phyloP scores from a whole-genome alignment of 108 stramenopile genomes.

The Pseudonitzschia pungens region DNA sequence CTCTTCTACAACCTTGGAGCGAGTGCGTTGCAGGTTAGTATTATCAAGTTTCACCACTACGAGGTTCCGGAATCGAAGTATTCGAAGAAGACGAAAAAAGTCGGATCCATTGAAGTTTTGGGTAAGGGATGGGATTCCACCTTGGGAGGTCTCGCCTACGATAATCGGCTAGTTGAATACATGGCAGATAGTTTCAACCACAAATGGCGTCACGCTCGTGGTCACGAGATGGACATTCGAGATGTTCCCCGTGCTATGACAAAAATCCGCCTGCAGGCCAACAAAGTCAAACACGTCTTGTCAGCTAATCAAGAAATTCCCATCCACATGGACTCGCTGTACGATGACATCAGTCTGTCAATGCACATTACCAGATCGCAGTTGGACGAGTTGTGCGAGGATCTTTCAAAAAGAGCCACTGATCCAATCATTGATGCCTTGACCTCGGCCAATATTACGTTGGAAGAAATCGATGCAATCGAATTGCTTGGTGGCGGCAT shows the following conservation, averaged over 20 bases:
- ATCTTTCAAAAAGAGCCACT: slow-evolving; percentile 79
- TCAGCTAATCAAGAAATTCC: slow-evolving; percentile 96
- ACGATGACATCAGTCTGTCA: slow-evolving; percentile 87
- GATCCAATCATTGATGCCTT: slow-evolving; percentile 81
- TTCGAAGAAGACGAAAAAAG: slow-evolving; percentile 76
- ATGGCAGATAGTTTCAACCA: slow-evolving; percentile 94
- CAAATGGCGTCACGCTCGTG: slow-evolving; percentile 65
- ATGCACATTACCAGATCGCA: slow-evolving; percentile 82
- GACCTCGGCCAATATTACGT: slow-evolving; percentile 69
- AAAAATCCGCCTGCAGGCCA: slow-evolving; percentile 93
- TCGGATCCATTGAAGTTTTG: slow-evolving; percentile 92
- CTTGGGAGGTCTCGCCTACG: slow-evolving; percentile 88
- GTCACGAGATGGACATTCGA: slow-evolving; percentile 76
- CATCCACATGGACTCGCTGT: slow-evolving; percentile 90
- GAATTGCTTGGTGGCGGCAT: slow-evolving; percentile 99
- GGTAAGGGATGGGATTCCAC: slow-evolving; percentile 94
- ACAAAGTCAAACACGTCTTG: slow-evolving; percentile 98
- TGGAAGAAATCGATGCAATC: slow-evolving; percentile 89
- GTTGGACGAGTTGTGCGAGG: slow-evolving; percentile 86
- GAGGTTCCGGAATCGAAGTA: slow-evolving; percentile 65
- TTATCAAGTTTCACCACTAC: slow-evolving; percentile 79
- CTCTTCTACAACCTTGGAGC: slow-evolving; percentile 99
- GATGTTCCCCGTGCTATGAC: slow-evolving; percentile 88
- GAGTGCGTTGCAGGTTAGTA: slow-evolving; percentile 81
- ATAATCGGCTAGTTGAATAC: slow-evolving; percentile 87